Evolutionary conservation across 495 filamentous ascomycete genomes (phyloP).

Genomic region (Talaromyces trachyspermus): DNA sequence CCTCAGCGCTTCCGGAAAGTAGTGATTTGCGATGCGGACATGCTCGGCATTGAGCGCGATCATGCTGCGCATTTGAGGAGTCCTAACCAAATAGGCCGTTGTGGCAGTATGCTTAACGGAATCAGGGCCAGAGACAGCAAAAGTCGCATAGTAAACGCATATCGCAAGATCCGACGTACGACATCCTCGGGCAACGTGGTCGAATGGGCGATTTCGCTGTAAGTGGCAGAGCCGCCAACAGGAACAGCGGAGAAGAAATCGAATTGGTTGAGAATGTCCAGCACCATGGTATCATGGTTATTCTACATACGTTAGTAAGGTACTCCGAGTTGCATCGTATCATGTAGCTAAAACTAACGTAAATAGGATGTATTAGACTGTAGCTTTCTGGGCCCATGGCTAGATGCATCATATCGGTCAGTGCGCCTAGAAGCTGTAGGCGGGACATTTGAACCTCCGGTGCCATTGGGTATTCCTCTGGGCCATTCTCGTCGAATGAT

Average conservation of each 20-base stretch:
- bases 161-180: not conserved
- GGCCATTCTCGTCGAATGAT: not conserved
- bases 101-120: not conserved
- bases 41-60: not conserved
- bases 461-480: not conserved
- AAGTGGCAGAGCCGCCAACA: not conserved
- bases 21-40: not conserved
- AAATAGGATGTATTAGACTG: not conserved
- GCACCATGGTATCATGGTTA: not conserved
- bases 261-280: not conserved
- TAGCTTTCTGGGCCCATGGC: not conserved
- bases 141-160: not conserved
- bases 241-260: not conserved
- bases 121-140: not conserved
- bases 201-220: not conserved
- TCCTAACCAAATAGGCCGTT: not conserved
- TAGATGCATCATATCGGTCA: not conserved
- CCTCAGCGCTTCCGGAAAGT: not conserved
- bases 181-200: not conserved
- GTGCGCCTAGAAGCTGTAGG: not conserved
- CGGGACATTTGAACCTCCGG: not conserved
- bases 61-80: not conserved
- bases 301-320: not conserved
- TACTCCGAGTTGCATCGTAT: not conserved
- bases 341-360: not conserved